Evolutionary conservation across 2,329 filamentous ascomycete species (phyloP).

Genomic region (Sclerotinia minor): DNA sequence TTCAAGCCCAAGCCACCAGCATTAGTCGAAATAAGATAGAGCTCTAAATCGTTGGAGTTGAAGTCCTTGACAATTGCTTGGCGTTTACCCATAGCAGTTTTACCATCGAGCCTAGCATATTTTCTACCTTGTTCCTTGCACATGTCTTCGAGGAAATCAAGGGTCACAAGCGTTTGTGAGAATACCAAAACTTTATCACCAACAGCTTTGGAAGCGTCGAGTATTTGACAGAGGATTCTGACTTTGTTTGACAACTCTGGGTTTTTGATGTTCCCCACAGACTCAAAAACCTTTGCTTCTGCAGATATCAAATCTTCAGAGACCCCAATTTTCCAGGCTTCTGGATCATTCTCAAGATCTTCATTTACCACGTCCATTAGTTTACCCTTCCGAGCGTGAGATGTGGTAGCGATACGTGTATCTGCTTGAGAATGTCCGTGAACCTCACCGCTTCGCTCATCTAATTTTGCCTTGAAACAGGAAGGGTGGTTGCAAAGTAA

Average conservation of each 20-base stretch:
- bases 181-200: slow-evolving; percentile 81
- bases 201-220: slow-evolving; percentile 60
- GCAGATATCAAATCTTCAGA: slow-evolving; percentile 35
- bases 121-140: slow-evolving; percentile 52
- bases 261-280: slow-evolving; percentile 43
- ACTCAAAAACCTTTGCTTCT: slow-evolving; percentile 18
- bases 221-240: slow-evolving; percentile 64
- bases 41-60: slow-evolving; percentile 56
- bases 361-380: neutral
- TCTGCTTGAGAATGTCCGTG: slow-evolving; percentile 25
- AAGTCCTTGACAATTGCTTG: slow-evolving; percentile 68
- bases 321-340: slow-evolving; percentile 37
- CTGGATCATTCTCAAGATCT: slow-evolving; percentile 33
- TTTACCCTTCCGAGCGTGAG: neutral
- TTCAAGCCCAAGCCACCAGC: slow-evolving; percentile 85
- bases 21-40: slow-evolving; percentile 80
- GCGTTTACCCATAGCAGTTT: slow-evolving; percentile 55
- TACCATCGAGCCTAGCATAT: slow-evolving; percentile 66
- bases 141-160: slow-evolving; percentile 66
- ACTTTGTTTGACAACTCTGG: slow-evolving; percentile 67
- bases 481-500: slow-evolving; percentile 60
- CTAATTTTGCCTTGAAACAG: slow-evolving; percentile 48
- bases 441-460: slow-evolving; percentile 42
- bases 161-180: slow-evolving; percentile 67
- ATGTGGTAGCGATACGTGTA: neutral